A percentile compares a stretch with the other conserved stretches of the same genome.
Conservation (phyloP, 768 basidiomycete genomes). For the Mycena haematopus region DNA sequence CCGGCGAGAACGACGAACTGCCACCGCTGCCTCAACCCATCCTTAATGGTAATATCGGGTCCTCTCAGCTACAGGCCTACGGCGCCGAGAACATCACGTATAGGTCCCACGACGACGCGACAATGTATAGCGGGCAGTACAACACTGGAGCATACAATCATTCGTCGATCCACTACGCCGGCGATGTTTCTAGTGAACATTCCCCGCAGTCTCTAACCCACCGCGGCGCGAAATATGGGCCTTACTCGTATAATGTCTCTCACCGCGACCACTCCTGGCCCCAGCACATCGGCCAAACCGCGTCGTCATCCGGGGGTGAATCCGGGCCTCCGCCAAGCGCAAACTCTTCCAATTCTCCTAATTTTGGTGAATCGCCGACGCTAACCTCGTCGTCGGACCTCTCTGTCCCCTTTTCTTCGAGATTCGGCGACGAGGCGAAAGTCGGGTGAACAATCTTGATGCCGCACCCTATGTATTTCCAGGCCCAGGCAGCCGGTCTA, state of each 20-base stretch:
- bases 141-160: conserved; percentile 50
- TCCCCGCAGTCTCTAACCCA: conserved; percentile 41
- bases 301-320: conserved; percentile 50
- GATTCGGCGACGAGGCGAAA: conserved; percentile 66
- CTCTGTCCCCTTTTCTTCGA: conserved; percentile 33
- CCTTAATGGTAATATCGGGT: conserved; percentile 44
- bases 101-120: conserved; percentile 53
- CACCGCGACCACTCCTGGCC: conserved; percentile 50
- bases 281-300: conserved; percentile 37
- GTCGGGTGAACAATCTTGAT: conserved; percentile 56
- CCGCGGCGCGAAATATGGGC: conserved; percentile 58
- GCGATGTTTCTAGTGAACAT: conserved; percentile 39
- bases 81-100: conserved; percentile 51
- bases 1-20: conserved; percentile 60
- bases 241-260: conserved; percentile 52
- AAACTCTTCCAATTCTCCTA: conserved; percentile 59
- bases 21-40: conserved; percentile 51
- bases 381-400: conserved; percentile 44
- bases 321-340: conserved; percentile 47
- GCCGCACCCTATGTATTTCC: conserved; percentile 65
- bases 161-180: conserved; percentile 49
- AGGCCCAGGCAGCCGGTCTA: conserved; percentile 67
- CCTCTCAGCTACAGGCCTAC: conserved; percentile 44
- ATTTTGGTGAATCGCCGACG: conserved; percentile 64
- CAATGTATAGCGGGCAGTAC: conserved; percentile 53